Base-by-base conservation (phyloP, 2,329 filamentous ascomycete species). In the Intubia oerlemansii region DNA sequence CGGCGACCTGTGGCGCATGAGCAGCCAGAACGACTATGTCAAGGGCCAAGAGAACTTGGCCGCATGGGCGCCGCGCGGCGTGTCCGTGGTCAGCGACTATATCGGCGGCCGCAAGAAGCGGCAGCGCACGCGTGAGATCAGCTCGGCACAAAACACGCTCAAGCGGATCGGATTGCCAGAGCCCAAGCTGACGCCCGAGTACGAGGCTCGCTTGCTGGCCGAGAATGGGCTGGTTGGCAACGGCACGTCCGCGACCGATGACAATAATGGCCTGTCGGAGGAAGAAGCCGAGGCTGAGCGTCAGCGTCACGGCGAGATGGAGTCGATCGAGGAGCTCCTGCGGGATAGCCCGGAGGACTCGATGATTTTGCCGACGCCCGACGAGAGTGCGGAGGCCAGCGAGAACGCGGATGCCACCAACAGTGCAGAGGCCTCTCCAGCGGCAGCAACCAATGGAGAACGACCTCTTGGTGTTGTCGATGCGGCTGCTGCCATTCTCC, bases 1-100 rank as follows among this genome's bases (percentile, higher is more conserved):
- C 1, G 81, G 81, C 4, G 88, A 98, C 46, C 59, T 98, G 10
- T 98, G 88, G 88, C 70, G 88, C 31, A 81, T 95, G 70, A 90
- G 82, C 48, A 95, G 84, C 11, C 74, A 80, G 34, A 77, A 91
- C 42, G 81, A 91, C 47, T 95, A 93, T 44, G 79, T 98, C 41
- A 93, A 92, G 48, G 88, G 88, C 31, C 19, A 21, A n/a, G 88
- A 98, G 48, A 63, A 73, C 27, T 57, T 98, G 22, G 70, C 61
- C 3, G 70, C 71, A 32, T 98, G 88, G 88, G 70, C 73, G 7
- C 85, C 88, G 2, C 67, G 88, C 24, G 82, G 88, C 20, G 78
- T 95, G 3, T 90, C 81, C 0, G 55, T 98, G 1, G 74, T 98
- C n/a, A 69, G 72, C 33, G 88, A 98, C 49, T 92, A 75, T 42